Evolutionary conservation across 495 filamentous ascomycete species (phyloP), one percentile per base, ranked within the genome.

Genomic region (Xylaria palmicola): DNA sequence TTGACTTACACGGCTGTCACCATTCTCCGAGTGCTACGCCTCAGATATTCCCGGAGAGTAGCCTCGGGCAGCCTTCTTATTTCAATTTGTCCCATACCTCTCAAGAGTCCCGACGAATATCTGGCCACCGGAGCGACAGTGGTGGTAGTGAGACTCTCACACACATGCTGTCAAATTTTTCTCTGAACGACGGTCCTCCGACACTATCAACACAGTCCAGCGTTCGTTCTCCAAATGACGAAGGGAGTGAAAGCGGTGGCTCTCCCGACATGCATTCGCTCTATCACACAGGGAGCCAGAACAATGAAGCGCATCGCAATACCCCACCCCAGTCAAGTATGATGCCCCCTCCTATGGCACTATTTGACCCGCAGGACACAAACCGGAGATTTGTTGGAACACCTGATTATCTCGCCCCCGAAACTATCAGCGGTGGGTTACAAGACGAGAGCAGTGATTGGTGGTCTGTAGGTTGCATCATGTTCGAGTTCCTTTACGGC

Each of bases 401-500:
- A 1, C 94, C 94, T 1, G 94, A 98, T 75, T 98, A 98, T 74
- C 84, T 98, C 17, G 93, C 94, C 2, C 94, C 94, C 2, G 94
- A 98, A 72, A 98, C 94, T 0, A 96, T 98, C 71, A 92, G 90
- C 68, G 94, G 94, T 50, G 83, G 90, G 61, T 91, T 93, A 0
- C 94, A 98, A 75, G 94, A 98, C 71, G 92, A 98, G 71, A 93
- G 92, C 64, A 97, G 94, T 72, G 94, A 98, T 83, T 98, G 94
- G 94, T 98, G 94, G 94, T 98, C 94, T 6, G 78, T 98, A 45
- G 94, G 94, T 2, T 98, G 94, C 67, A 98, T 98, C 60, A 79
- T 98, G 75, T 98, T 97, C 70, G 94, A 98, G 65, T 97, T 96
- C 62, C 77, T 98, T 19, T 98, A 90, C 70, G 94, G 55, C 83